Base-by-base conservation (phyloP, 116 monocot genomes). In the Cymodocea nodosa region DNA sequence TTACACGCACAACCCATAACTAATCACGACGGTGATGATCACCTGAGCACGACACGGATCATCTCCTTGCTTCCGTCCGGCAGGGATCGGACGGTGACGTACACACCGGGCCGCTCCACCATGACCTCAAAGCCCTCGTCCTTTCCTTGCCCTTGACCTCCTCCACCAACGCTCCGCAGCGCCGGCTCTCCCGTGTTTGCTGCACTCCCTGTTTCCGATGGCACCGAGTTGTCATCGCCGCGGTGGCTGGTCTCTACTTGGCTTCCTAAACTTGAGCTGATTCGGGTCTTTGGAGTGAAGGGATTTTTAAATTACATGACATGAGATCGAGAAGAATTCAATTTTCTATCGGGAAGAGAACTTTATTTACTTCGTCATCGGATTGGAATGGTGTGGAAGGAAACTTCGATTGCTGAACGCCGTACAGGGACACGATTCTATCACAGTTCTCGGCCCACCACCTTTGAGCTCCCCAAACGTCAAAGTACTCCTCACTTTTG, bases 61-160 rank as follows among this genome's bases (percentile, higher is more conserved):
- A 70, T 12, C 58, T 76, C 59, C 17, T 60, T 62, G 19, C 23
- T 13, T 13, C 76, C 76, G 9, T 65, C 65, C 2, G 69, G 51
- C 23, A 19, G 35, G 9, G 35, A 50, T 51, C 58, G 48, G 15
- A 76, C 17, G 50, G 70, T 70, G 6, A 76, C 34, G 15, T 58
- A 70, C 17, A 76, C 76, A 12, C 76, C 76, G 3, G 76, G 66
- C 13, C 71, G 52, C 22, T 76, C 75, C 58, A 70, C 73, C 56
- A 66, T 50, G 11, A 71, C 71, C 62, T 30, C 30, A 3, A 30
- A 54, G n/a, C 63, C 72, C 30, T 25, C 56, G 2, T 52, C 25
- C 35, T 56, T 10, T 56, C 25, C 49, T 35, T 62, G 24, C 30
- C 62, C 15, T 39, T 18, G 50, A 36, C n/a, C 35, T 23, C 40